Conservation (phyloP, 805 yeast species). For the Saturnispora ahearnii region DNA sequence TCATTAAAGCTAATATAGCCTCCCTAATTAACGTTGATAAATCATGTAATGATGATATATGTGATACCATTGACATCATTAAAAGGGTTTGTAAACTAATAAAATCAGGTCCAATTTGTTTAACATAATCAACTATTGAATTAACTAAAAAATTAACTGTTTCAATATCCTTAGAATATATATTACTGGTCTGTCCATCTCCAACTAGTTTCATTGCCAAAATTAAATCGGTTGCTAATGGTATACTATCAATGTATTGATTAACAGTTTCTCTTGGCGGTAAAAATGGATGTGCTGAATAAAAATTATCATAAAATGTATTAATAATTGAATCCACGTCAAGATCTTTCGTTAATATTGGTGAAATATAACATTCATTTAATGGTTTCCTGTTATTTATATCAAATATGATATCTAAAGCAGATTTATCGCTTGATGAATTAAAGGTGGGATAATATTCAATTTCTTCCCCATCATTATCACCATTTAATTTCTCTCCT, state of each 20-base stretch:
- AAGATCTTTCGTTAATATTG: conserved; percentile 21
- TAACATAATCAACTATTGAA: conserved; percentile 26
- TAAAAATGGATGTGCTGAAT: conserved; percentile 38
- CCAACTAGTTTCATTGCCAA: conserved; percentile 40
- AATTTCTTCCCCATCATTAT: conserved; percentile 6
- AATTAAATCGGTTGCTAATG: conserved; percentile 34
- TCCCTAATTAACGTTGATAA: conserved; percentile 35
- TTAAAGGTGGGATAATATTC: conserved; percentile 27
- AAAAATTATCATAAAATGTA: conserved; percentile 32
- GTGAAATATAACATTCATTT: conserved; percentile 24
- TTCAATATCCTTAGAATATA: conserved; percentile 32
- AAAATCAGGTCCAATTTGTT: conserved; percentile 33
- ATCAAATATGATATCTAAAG: conserved; percentile 23
- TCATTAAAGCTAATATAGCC: conserved; percentile 31
- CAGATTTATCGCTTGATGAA: conserved; percentile 21
- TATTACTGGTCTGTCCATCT: conserved; percentile 35
- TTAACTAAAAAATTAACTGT: conserved; percentile 31
- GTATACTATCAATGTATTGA: conserved; percentile 27
- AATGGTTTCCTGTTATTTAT: conserved; percentile 13
- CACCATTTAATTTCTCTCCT: conserved; percentile 6
- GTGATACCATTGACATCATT: conserved; percentile 36
- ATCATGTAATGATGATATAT: conserved; percentile 44
- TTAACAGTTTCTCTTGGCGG: conserved; percentile 32
- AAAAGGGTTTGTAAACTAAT: conserved; percentile 35
- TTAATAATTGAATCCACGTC: conserved; percentile 22